These are phyloP conservation scores for Trypanosoma rangeli DNA, from an alignment of 208 protist genomes.

Conservation along the genomic window DNA sequence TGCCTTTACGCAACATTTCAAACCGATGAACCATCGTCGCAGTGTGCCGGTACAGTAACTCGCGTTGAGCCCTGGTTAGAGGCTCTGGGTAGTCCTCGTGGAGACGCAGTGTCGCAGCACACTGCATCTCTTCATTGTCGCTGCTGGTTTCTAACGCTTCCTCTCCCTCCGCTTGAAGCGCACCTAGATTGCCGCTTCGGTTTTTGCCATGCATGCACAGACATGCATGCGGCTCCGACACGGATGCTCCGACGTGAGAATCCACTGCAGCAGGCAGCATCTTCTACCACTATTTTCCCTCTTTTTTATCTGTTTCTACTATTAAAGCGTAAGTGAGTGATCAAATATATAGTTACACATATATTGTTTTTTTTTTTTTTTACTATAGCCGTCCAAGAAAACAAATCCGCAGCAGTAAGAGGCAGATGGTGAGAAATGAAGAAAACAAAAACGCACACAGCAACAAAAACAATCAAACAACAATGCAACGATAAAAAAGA, in stretches of 20 bases:
- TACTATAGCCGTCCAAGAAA: not conserved
- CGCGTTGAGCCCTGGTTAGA: constrained; percentile 53
- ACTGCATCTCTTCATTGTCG: constrained; percentile 19
- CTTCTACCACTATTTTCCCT: not conserved
- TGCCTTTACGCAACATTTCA: constrained; percentile 36
- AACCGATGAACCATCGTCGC: constrained; percentile 39
- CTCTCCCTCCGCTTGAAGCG: not conserved
- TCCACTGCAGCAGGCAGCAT: not conserved
- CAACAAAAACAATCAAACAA: constrained; percentile 16
- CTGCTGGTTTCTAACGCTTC: constrained; percentile 10
- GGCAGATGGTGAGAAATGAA: constrained; percentile 14
- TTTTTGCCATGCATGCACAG: not conserved
- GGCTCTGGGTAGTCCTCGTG: constrained; percentile 68
- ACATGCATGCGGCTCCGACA: not conserved
- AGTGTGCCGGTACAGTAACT: constrained; percentile 42
- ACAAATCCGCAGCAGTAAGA: constrained; percentile 5
- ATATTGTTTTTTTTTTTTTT: not conserved
- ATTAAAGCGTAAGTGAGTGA: not conserved
- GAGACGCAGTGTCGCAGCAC: constrained; percentile 28
- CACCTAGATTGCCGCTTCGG: not conserved
- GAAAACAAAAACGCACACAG: constrained; percentile 10
- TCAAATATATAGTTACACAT: not conserved
- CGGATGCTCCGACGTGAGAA: not conserved
- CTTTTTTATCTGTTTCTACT: not conserved
- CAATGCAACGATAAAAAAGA: constrained; percentile 18